Percentiles rank a stretch among this genome's conserved stretches.
phyloP scores from a whole-genome alignment of 225 moss, liverwort and hornwort genomes.

The Bryoerythrophyllum caledonicum region DNA sequence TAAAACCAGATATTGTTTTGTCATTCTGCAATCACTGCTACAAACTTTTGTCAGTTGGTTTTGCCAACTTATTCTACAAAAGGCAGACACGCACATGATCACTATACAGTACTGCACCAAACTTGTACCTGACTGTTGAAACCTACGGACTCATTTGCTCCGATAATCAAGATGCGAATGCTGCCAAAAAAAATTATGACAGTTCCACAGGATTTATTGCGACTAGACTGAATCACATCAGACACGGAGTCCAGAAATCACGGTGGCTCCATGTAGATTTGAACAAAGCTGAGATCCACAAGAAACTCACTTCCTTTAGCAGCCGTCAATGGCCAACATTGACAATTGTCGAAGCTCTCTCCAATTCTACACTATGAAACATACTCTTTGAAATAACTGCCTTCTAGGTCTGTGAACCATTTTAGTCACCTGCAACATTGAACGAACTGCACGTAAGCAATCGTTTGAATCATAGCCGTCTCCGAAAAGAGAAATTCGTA shows the following conservation, averaged over 20 bases:
- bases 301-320: slow-evolving; percentile 5
- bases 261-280: neutral
- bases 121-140: neutral
- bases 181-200: neutral
- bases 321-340: neutral
- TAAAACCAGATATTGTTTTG: neutral
- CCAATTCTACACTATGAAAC: neutral
- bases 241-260: neutral
- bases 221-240: neutral
- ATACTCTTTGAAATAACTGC: neutral
- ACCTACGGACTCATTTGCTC: neutral
- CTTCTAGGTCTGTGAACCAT: slow-evolving; percentile 3
- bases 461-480: neutral
- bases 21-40: neutral
- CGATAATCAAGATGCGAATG: neutral
- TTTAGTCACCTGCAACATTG: slow-evolving; percentile 19
- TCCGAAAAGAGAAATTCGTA: neutral
- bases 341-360: neutral
- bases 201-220: neutral
- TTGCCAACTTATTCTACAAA: neutral
- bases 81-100: neutral
- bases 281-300: slow-evolving; percentile 12
- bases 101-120: neutral
- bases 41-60: neutral
- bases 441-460: slow-evolving; percentile 2